phyloP scores from a whole-genome alignment of 176 grass and related monocot genomes.

The Olyra latifolia region DNA sequence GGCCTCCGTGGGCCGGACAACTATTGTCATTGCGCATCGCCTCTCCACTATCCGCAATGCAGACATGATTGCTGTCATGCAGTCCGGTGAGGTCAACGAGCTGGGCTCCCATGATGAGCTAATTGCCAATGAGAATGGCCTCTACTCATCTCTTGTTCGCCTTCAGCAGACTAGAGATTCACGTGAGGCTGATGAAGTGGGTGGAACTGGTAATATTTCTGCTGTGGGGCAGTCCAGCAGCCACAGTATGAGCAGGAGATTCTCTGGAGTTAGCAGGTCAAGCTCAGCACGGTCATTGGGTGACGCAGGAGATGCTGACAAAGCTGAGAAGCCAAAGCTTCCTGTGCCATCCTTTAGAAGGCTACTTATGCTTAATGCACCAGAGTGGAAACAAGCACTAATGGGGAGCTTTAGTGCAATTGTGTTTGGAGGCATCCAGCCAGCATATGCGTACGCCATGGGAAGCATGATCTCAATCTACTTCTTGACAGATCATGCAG shows the following conservation, averaged over 20 bases:
- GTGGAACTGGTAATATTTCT: slow-evolving; percentile 41
- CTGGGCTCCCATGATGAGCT: slow-evolving; percentile 87
- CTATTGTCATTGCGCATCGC: slow-evolving; percentile 89
- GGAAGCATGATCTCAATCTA: slow-evolving; percentile 94
- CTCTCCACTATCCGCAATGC: slow-evolving; percentile 89
- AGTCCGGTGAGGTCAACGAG: slow-evolving; percentile 77
- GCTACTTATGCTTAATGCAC: slow-evolving; percentile 81
- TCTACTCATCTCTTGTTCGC: slow-evolving; percentile 82
- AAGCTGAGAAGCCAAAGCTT: slow-evolving; percentile 31
- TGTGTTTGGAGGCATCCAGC: slow-evolving; percentile 88
- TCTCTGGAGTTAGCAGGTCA: slow-evolving; percentile 73
- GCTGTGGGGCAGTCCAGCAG: slow-evolving; percentile 51
- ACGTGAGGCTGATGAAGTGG: slow-evolving; percentile 34
- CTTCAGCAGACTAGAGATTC: slow-evolving; percentile 75
- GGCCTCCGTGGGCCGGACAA: slow-evolving; percentile 73
- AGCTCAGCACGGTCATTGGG: slow-evolving; percentile 68
- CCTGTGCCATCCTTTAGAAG: slow-evolving; percentile 80
- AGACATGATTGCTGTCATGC: slow-evolving; percentile 87
- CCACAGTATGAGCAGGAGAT: slow-evolving; percentile 81
- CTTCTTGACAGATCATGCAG: slow-evolving; percentile 74
- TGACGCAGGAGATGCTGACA: slow-evolving; percentile 40
- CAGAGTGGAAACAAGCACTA: slow-evolving; percentile 82
- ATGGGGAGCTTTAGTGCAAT: slow-evolving; percentile 73
- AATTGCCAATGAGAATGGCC: slow-evolving; percentile 58
- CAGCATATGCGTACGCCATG: slow-evolving; percentile 76